Evolutionary conservation across 2,329 filamentous ascomycete species (phyloP), one percentile per base, ranked within the genome.

Genomic region (Metarhizium guizhouense): DNA sequence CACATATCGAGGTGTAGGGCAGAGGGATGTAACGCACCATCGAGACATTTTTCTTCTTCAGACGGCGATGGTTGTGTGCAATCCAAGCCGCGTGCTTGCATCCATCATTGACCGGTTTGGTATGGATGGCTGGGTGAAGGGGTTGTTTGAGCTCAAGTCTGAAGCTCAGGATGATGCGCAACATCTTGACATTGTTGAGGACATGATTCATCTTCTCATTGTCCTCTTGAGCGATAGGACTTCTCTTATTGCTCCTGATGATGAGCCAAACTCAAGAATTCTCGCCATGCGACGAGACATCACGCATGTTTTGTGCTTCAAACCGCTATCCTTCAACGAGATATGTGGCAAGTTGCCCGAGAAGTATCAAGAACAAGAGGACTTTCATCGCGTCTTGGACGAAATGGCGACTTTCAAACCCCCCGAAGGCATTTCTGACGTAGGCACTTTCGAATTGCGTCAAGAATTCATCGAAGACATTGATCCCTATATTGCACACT

Each of bases 401-500:
- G 86, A 92, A 61, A 92, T 97, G 78, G 90, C 94, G 4, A 88
- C 80, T 2, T 99, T 92, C 76, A 90, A 91, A 61, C 78, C 90
- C 10, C 94, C 94, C 0, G 94, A 99, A 70, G 94, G 93, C 5
- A 74, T 97, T 36, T 90, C 88, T 4, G 94, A 99, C 67, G 88
- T 92, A 16, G 94, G 95, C 56, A 95, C 90, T 0, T 99, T 99
- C 65, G 91, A 96, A 69, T 76, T 99, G 53, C 94, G 92, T 67
- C 84, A 88, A 4, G 83, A 95, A 58, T 94, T 86, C 63, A 81
- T 96, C 43, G 88, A 93, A 62, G 82, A 95, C 50, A 84, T 99
- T 52, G 95, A 99, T 68, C 94, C 95, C 1, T 99, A 96, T 68
- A 94, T 92, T 65, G 88, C 92, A 6, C 91, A 97, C 67, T 99